Percentiles rank a stretch among this genome's conserved stretches.
These are phyloP conservation scores for Lantana camara DNA, from an alignment of 257 asterid species.

Conservation along the genomic window DNA sequence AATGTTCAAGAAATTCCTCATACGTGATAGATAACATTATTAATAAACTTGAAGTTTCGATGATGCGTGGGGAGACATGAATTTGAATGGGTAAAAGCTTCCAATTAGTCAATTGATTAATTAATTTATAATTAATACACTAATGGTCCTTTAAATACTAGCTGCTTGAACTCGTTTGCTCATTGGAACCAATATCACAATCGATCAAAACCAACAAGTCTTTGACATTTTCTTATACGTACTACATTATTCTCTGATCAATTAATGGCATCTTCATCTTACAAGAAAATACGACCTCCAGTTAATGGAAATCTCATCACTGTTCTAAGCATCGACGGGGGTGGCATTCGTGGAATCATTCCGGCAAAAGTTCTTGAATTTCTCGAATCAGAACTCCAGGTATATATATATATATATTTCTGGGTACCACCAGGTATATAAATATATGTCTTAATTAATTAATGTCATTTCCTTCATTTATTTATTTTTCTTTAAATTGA, in stretches of 20 bases:
- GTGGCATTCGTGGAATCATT: conserved; percentile 71
- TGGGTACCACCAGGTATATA: background rate
- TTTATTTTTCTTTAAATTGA: too few species aligned
- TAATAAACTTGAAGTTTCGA: background rate
- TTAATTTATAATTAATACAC: background rate
- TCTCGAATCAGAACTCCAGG: conserved; percentile 67
- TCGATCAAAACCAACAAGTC: background rate
- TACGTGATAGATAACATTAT: too few species aligned
- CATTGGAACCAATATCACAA: background rate
- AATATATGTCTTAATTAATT: too few species aligned
- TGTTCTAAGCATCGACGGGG: conserved; percentile 76
- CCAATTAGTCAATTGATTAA: background rate
- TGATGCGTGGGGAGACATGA: conserved; percentile 11
- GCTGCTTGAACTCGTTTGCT: background rate
- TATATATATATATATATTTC: conserved; percentile 1
- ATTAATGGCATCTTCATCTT: conserved; percentile 33
- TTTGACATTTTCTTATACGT: background rate
- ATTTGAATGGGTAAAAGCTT: background rate
- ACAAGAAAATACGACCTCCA: conserved; percentile 38
- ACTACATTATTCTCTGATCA: background rate
- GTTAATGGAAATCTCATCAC: conserved; percentile 42
- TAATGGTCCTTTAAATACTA: conserved; percentile 24
- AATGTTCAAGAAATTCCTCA: too few species aligned
- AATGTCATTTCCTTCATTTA: too few species aligned
- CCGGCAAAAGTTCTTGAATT: conserved; percentile 56